These are phyloP conservation scores for Capsella rubella DNA, from an alignment of 441 rosid genomes.

Conservation along the genomic window DNA sequence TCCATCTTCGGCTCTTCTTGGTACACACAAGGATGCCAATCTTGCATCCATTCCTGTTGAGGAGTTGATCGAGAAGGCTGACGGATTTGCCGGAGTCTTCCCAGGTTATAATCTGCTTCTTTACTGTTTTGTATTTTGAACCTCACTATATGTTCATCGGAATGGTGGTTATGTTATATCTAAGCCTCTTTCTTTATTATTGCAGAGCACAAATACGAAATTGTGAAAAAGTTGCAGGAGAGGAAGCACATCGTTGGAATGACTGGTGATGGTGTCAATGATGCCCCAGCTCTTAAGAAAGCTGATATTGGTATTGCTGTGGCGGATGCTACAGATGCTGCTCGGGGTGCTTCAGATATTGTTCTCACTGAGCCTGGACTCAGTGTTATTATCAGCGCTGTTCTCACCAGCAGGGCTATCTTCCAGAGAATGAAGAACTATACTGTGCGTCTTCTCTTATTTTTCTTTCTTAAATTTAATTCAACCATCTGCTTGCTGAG, in stretches of 20 bases:
- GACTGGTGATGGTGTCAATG: slow-evolving; percentile 75
- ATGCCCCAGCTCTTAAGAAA: slow-evolving; percentile 66
- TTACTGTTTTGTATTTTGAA: background rate
- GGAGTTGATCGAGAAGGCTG: slow-evolving; percentile 62
- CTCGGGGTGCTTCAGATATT: slow-evolving; percentile 65
- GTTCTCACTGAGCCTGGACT: slow-evolving; percentile 67
- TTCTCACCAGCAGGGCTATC: slow-evolving; percentile 68
- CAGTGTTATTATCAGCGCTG: slow-evolving; percentile 67
- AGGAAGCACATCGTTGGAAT: slow-evolving; percentile 67
- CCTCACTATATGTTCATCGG: slow-evolving; percentile 15
- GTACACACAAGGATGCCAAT: slow-evolving; percentile 49
- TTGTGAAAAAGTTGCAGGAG: slow-evolving; percentile 60
- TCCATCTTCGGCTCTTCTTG: slow-evolving; percentile 67
- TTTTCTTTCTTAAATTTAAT: background rate
- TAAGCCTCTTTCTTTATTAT: slow-evolving; percentile 10
- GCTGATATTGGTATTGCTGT: slow-evolving; percentile 75
- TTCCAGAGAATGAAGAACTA: slow-evolving; percentile 72
- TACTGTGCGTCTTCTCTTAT: slow-evolving; percentile 43
- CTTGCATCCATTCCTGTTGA: slow-evolving; percentile 53
- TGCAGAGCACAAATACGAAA: slow-evolving; percentile 71
- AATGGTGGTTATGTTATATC: slow-evolving; percentile 7
- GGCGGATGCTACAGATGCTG: slow-evolving; percentile 66
- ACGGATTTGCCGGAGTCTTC: slow-evolving; percentile 73
- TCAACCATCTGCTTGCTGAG: background rate
- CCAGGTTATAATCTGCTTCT: slow-evolving; percentile 44